A percentile compares a stretch with the other conserved stretches of the same genome.
phyloP scores from a whole-genome alignment of 2,329 filamentous ascomycete species.

The Cordyceps tenuipes region DNA sequence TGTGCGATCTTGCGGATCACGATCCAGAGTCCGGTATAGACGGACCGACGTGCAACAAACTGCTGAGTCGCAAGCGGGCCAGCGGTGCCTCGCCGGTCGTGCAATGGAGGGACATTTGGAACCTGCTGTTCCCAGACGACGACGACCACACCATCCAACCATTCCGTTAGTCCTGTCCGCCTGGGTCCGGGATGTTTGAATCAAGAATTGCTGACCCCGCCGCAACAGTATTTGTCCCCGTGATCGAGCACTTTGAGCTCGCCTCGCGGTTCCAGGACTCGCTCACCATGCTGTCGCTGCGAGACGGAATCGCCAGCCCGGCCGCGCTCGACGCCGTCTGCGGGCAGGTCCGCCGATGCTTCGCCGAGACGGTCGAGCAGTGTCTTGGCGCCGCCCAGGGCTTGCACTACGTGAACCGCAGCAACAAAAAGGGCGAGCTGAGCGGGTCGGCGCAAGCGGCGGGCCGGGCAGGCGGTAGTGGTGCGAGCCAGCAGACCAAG shows the following conservation, averaged over 20 bases:
- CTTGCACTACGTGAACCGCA: conserved; percentile 32
- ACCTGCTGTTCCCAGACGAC: conserved; percentile 34
- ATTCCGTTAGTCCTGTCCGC: background rate
- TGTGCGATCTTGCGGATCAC: conserved; percentile 33
- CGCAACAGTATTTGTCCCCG: conserved; percentile 29
- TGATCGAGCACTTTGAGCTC: conserved; percentile 35
- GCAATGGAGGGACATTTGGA: conserved; percentile 35
- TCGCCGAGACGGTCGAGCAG: conserved; percentile 30
- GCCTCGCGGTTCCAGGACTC: conserved; percentile 25
- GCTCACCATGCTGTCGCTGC: conserved; percentile 25
- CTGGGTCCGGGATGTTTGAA: too few relatives aligned
- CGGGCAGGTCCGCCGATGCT: conserved; percentile 32
- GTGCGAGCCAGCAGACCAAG: background rate
- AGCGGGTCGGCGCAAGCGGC: conserved; percentile 9
- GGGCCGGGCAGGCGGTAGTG: background rate
- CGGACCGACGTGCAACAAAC: conserved; percentile 31
- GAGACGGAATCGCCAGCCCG: conserved; percentile 30
- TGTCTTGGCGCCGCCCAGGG: conserved; percentile 27
- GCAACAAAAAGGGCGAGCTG: conserved; percentile 30
- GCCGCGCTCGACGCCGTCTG: conserved; percentile 30
- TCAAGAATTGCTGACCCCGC: conserved; percentile 5
- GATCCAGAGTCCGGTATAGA: conserved; percentile 33
- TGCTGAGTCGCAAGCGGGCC: conserved; percentile 31
- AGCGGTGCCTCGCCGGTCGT: conserved; percentile 30
- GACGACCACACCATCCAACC: conserved; percentile 10